Conservation (phyloP, 345 rosid genomes). For the Physaria fendleri region DNA sequence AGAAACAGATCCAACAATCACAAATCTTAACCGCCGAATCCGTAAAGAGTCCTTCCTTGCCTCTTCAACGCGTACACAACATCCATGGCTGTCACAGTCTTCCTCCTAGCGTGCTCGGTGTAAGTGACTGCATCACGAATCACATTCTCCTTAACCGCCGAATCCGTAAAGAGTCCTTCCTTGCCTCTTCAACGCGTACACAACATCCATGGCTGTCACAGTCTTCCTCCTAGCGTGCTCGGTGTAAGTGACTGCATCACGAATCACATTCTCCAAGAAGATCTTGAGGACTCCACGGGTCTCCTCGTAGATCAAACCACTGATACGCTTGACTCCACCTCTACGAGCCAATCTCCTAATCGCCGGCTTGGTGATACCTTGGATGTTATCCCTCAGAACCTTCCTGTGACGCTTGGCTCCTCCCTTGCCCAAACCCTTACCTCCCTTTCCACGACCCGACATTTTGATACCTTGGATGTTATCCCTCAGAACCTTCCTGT, state of each 20-base stretch:
- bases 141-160: too few species aligned
- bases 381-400: conserved; percentile 30
- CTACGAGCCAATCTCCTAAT: conserved; percentile 28
- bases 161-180: too few species aligned
- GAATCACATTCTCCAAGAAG: conserved; percentile 28
- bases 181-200: too few species aligned
- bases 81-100: conserved; percentile 29
- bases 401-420: conserved; percentile 31
- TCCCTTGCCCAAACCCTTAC: conserved; percentile 25
- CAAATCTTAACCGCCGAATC: conserved; percentile 23
- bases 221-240: too few species aligned
- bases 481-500: conserved; percentile 29
- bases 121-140: conserved; percentile 27
- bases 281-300: conserved; percentile 27
- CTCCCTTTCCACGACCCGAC: conserved; percentile 32
- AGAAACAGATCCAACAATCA: background rate
- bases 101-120: conserved; percentile 32
- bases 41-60: conserved; percentile 28
- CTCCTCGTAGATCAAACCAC: conserved; percentile 28
- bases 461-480: conserved; percentile 33
- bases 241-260: too few species aligned
- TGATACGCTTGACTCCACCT: conserved; percentile 32
- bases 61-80: conserved; percentile 23
- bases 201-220: too few species aligned
- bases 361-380: conserved; percentile 28